Conservation (phyloP, 2,329 filamentous ascomycete genomes). For the Penicillium psychrosexuale region DNA sequence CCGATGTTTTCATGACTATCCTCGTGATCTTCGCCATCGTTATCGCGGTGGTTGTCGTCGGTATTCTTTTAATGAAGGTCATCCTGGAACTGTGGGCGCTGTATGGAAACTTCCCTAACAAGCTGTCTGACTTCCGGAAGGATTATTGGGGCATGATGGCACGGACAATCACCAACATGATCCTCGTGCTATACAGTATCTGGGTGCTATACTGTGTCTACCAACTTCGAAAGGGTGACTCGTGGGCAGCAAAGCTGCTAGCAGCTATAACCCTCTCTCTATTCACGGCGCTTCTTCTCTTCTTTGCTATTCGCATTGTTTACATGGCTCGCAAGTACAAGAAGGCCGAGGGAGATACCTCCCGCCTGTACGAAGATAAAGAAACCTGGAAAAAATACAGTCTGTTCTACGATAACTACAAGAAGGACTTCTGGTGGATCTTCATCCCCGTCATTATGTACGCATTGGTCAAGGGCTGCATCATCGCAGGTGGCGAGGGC, state of each 20-base stretch:
- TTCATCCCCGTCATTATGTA: slow-evolving; percentile 88
- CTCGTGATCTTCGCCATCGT: slow-evolving; percentile 84
- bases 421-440: slow-evolving; percentile 93
- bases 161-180: slow-evolving; percentile 82
- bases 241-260: slow-evolving; percentile 83
- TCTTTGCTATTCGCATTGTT: slow-evolving; percentile 83
- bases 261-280: slow-evolving; percentile 75
- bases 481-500: slow-evolving; percentile 80
- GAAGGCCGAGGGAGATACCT: slow-evolving; percentile 68
- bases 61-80: slow-evolving; percentile 85
- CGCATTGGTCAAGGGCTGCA: slow-evolving; percentile 82
- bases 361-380: slow-evolving; percentile 80
- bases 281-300: slow-evolving; percentile 77
- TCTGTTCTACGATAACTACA: slow-evolving; percentile 95
- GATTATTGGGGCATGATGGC: slow-evolving; percentile 94
- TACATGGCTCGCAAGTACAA: slow-evolving; percentile 70
- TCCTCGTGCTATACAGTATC: slow-evolving; percentile 86
- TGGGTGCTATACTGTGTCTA: slow-evolving; percentile 97
- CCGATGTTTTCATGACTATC: slow-evolving; percentile 95
- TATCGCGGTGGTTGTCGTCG: slow-evolving; percentile 76
- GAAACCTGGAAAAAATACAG: slow-evolving; percentile 92
- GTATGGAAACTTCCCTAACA: slow-evolving; percentile 80
- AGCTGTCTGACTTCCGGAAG: slow-evolving; percentile 79
- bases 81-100: slow-evolving; percentile 87
- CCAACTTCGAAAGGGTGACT: slow-evolving; percentile 90